phyloP scores from a whole-genome alignment of 352 stramenopile species.

The Blastocystis sp. region DNA sequence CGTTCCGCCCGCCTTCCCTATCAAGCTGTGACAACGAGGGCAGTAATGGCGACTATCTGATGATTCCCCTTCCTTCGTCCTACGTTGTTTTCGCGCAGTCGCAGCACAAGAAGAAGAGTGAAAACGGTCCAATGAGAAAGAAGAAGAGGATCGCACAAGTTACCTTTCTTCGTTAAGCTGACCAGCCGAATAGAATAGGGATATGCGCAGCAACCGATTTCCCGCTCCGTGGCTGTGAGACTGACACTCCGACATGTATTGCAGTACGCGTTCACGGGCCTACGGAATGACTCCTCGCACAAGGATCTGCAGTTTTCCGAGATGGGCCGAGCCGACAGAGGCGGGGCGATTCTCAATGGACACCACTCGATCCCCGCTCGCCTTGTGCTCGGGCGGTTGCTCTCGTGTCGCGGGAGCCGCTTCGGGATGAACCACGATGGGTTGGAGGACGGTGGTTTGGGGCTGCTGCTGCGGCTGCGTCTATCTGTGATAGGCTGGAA shows the following conservation, averaged over 20 bases:
- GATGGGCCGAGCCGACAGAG: neutral
- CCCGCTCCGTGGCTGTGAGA: slow-evolving; percentile 29
- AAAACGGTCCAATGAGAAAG: slow-evolving; percentile 57
- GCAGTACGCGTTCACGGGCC: slow-evolving; percentile 60
- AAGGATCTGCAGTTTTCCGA: slow-evolving; percentile 1
- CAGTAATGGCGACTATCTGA: slow-evolving; percentile 36
- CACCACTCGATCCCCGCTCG: neutral
- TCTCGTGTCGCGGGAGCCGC: neutral
- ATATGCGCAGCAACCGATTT: slow-evolving; percentile 50
- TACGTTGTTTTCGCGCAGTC: slow-evolving; percentile 61
- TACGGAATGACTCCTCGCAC: neutral
- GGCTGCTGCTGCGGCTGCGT: neutral
- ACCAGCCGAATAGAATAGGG: neutral
- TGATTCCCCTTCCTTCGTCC: neutral
- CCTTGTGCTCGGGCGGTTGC: neutral
- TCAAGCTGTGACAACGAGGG: slow-evolving; percentile 52
- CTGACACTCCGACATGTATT: slow-evolving; percentile 51
- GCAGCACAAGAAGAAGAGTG: slow-evolving; percentile 59
- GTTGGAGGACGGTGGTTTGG: slow-evolving; percentile 46
- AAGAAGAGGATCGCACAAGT: slow-evolving; percentile 55
- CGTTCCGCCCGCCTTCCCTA: slow-evolving; percentile 17
- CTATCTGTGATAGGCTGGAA: neutral
- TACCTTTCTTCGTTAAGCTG: slow-evolving; percentile 4
- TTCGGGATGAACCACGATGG: slow-evolving; percentile 16
- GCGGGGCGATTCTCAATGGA: neutral